Evolutionary conservation across 345 rosid species (phyloP), one percentile per base, ranked within the genome.

Genomic region (Lepidium africanum): DNA sequence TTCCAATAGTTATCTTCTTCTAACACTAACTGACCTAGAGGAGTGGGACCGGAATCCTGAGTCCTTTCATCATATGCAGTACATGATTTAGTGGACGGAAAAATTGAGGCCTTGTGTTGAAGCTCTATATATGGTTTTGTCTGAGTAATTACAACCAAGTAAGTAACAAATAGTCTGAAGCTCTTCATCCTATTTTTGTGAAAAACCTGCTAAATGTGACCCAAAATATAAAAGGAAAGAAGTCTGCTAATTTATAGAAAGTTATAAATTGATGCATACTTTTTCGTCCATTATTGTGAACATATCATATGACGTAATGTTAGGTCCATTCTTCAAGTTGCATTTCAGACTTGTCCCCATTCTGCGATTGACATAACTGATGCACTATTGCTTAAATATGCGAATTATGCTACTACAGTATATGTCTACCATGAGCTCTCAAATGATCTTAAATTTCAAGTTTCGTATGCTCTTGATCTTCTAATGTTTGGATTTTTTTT

Each of bases 351-450:
- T 75, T 90, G 98, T 75, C 90, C 96, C 57, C 75, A 89, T 75
- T 84, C 91, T 9, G 88, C 79, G 50, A 80, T 89, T 48, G 98
- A 93, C 51, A 81, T 90, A 61, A 87, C 92, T 77, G 81, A 92
- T 4, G 91, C 86, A 42, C 79, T 93, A 78, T 95, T 90, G 77
- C 97, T 88, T 23, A 93, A 93, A 78, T 96, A 93, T 75, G 98
- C 97, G 58, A 96, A 92, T 38, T 93, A 88, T 78, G 97, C 89
- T 75, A 97, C 97, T 68, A 90, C 97, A 70, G 97, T 97, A 65
- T 94, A 88, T 78, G 91, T 94, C 69, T 94, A 94, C 75, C 91
- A 94, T 83, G 99, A 94, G 85, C 92, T 94, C 70, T 94, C 99
- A 23, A 94, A 88, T 77, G 91, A 87, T 78, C 78, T 94, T 58